phyloP scores from a whole-genome alignment of 108 stramenopile genomes.

The Conticribra guillardii region DNA sequence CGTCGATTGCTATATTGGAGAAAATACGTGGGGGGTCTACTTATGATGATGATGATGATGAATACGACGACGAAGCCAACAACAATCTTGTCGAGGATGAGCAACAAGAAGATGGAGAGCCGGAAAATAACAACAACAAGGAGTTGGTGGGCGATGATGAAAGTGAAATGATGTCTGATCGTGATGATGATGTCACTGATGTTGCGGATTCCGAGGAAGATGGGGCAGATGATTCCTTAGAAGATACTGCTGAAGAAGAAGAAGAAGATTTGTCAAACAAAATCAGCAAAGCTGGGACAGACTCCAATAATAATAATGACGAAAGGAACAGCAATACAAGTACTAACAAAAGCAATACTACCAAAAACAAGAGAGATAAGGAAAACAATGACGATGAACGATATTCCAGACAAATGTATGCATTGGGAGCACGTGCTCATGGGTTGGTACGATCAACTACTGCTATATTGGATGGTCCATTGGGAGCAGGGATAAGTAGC shows the following conservation, averaged over 20 bases:
- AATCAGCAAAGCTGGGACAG: neutral
- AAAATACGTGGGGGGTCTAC: conserved; percentile 5
- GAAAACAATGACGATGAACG: conserved; percentile 77
- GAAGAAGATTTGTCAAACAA: no score
- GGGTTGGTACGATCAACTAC: conserved; percentile 76
- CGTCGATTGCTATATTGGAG: neutral
- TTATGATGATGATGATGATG: conserved; percentile 6
- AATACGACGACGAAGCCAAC: neutral
- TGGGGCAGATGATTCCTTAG: no score
- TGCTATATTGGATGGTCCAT: conserved; percentile 80
- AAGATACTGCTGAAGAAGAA: no score
- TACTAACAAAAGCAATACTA: neutral
- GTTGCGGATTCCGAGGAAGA: no score
- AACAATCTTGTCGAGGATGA: neutral
- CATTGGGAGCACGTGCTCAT: conserved; percentile 85
- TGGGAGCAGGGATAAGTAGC: conserved; percentile 38
- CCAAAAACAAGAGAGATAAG: conserved; percentile 24
- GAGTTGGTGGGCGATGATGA: no score
- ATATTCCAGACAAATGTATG: conserved; percentile 89
- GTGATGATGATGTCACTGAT: no score
- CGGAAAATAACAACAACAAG: no score
- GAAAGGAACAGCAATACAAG: neutral
- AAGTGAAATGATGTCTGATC: no score
- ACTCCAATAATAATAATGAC: neutral
- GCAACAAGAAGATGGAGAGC: neutral